These are phyloP conservation scores for Uronychia binucleata DNA, from an alignment of 73 alveolate genomes.

Conservation along the genomic window DNA sequence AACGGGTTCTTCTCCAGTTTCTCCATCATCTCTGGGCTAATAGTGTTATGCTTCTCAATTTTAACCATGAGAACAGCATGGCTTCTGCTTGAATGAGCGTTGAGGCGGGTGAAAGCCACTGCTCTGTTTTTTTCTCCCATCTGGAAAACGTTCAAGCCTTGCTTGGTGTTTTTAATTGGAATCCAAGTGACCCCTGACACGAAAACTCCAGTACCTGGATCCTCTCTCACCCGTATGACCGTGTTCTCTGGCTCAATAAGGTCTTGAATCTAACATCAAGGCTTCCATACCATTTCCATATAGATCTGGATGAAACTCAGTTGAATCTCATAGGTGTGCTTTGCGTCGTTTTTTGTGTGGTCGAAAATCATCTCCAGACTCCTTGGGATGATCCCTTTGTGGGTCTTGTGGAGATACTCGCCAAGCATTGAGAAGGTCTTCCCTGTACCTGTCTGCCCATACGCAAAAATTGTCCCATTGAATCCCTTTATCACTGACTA, in stretches of 20 bases:
- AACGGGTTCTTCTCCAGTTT: too few relatives aligned
- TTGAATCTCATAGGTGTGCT: constrained; percentile 52
- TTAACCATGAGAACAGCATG: constrained; percentile 91
- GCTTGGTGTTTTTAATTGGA: constrained; percentile 74
- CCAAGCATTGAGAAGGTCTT: constrained; percentile 97
- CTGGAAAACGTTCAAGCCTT: constrained; percentile 76
- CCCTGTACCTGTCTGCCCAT: constrained; percentile 98
- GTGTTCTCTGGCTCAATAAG: constrained; percentile 87
- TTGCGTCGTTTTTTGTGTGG: constrained; percentile 58
- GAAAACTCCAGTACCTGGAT: constrained; percentile 92
- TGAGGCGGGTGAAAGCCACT: constrained; percentile 81
- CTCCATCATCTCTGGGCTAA: too few relatives aligned
- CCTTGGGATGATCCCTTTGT: constrained; percentile 94
- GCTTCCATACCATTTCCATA: constrained; percentile 93
- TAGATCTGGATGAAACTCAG: constrained; percentile 92
- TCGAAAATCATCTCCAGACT: constrained; percentile 85
- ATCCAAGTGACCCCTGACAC: constrained; percentile 86
- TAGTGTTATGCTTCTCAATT: constrained; percentile 75
- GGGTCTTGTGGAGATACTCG: constrained; percentile 26
- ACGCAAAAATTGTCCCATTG: constrained; percentile 97
- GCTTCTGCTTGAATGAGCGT: constrained; percentile 83
- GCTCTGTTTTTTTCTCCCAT: constrained; percentile 92
- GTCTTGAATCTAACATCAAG: too few relatives aligned
- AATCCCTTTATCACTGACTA: constrained; percentile 92
- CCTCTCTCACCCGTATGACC: constrained; percentile 91